phyloP scores from a whole-genome alignment of 2,329 filamentous ascomycete genomes.

The Colletotrichum euphorbiae region DNA sequence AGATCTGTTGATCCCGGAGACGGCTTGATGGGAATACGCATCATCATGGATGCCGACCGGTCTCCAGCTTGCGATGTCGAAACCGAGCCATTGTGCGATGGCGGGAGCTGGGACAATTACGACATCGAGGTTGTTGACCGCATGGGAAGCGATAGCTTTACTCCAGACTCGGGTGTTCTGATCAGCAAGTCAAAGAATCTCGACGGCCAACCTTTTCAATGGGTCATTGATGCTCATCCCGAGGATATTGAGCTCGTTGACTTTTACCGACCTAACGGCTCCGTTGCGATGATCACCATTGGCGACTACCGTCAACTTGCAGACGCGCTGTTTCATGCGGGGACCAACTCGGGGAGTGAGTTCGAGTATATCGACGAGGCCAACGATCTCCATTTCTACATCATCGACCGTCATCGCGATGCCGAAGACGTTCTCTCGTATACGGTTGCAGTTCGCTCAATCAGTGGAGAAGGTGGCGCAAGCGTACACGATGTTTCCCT shows the following conservation, averaged over 20 bases:
- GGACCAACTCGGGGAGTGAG: constrained; percentile 62
- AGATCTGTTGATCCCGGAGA: constrained; percentile 56
- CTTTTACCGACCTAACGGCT: constrained; percentile 62
- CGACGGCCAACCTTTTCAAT: constrained; percentile 62
- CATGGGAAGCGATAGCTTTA: constrained; percentile 65
- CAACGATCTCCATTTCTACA: constrained; percentile 63
- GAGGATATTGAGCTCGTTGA: constrained; percentile 63
- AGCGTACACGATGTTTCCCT: constrained; percentile 53
- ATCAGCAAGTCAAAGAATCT: constrained; percentile 64
- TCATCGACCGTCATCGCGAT: constrained; percentile 57
- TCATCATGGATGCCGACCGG: constrained; percentile 58
- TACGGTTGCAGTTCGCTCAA: constrained; percentile 59
- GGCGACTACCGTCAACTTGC: constrained; percentile 66
- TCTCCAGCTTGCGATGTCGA: constrained; percentile 56
- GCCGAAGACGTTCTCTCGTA: constrained; percentile 58
- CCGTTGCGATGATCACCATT: constrained; percentile 58
- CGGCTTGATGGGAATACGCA: constrained; percentile 58
- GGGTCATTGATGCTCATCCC: constrained; percentile 66
- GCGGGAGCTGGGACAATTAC: constrained; percentile 62
- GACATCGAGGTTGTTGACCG: constrained; percentile 65
- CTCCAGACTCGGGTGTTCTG: constrained; percentile 63
- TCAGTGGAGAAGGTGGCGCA: constrained; percentile 49
- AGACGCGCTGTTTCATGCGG: constrained; percentile 66
- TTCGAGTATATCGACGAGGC: constrained; percentile 60
- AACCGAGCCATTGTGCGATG: constrained; percentile 61